A percentile compares a stretch with the other conserved stretches of the same genome.
Evolutionary conservation across 2,329 filamentous ascomycete species (phyloP).

Genomic region (Neoscytalidium dimidiatum): DNA sequence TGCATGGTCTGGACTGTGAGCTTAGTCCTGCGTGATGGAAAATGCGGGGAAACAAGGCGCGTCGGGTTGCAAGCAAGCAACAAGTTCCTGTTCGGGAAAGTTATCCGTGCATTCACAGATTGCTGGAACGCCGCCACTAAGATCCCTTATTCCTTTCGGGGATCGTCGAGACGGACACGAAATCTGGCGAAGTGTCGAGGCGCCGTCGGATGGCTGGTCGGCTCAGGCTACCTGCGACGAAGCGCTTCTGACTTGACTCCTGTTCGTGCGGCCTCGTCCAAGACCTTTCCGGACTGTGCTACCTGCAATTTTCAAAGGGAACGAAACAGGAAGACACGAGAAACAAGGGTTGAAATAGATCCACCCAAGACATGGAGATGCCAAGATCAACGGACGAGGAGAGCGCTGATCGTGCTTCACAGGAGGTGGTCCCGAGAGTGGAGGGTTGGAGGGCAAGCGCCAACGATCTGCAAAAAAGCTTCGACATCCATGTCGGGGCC

Average conservation of each 20-base stretch:
- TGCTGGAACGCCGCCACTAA: background rate
- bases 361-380: background rate
- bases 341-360: background rate
- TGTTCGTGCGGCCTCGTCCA: too few relatives aligned
- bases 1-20: background rate
- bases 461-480: background rate
- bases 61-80: background rate
- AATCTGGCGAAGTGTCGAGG: background rate
- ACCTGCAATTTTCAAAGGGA: too few relatives aligned
- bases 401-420: background rate
- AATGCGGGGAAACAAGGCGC: background rate
- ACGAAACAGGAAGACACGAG: background rate
- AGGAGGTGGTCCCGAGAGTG: background rate
- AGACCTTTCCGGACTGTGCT: too few relatives aligned
- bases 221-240: background rate
- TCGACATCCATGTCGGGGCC: background rate
- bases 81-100: background rate
- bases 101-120: background rate
- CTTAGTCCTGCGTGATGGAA: background rate
- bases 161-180: background rate
- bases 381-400: background rate
- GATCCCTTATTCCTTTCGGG: background rate
- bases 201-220: background rate
- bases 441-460: background rate
- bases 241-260: too few relatives aligned